Percentiles rank a stretch among this genome's conserved stretches.
phyloP scores from a whole-genome alignment of 2,329 filamentous ascomycete genomes.

The Beauveria brongniartii region DNA sequence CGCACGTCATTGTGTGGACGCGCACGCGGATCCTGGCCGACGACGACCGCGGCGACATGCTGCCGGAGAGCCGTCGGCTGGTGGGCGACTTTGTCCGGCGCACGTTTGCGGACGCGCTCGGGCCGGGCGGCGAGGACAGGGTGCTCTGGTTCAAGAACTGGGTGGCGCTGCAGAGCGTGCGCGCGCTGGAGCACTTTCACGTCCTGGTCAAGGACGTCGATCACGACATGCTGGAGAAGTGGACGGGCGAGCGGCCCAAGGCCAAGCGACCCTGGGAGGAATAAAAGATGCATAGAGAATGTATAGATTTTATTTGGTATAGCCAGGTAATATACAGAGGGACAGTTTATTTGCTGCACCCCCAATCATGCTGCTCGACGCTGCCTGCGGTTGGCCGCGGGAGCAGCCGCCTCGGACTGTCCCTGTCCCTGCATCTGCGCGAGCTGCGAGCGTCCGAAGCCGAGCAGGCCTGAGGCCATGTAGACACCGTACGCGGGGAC shows the following conservation, averaged over 20 bases:
- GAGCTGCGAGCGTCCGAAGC: conserved; percentile 45
- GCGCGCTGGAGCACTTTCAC: conserved; percentile 84
- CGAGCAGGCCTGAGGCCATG: conserved; percentile 45
- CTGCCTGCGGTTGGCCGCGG: conserved; percentile 45
- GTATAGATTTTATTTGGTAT: not conserved
- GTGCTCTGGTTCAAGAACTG: conserved; percentile 94
- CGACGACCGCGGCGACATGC: conserved; percentile 61
- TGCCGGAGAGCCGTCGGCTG: conserved; percentile 51
- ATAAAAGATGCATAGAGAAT: not conserved
- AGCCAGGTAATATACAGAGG: not conserved
- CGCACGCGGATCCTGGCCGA: conserved; percentile 74
- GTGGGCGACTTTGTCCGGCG: conserved; percentile 63
- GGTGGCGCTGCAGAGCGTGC: conserved; percentile 78
- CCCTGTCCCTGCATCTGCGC: conserved; percentile 35
- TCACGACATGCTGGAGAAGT: conserved; percentile 42
- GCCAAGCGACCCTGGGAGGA: conserved; percentile 8
- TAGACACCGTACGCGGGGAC: conserved; percentile 49
- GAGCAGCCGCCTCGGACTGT: conserved; percentile 22
- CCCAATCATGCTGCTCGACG: conserved; percentile 40
- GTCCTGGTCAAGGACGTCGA: conserved; percentile 54
- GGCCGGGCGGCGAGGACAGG: conserved; percentile 36
- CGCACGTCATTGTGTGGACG: conserved; percentile 89
- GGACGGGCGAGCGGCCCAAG: conserved; percentile 40
- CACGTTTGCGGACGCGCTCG: conserved; percentile 57
- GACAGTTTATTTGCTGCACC: not conserved